Base-by-base conservation (phyloP, 306 rosid genomes). In the Cucurbita argyrosperma region DNA sequence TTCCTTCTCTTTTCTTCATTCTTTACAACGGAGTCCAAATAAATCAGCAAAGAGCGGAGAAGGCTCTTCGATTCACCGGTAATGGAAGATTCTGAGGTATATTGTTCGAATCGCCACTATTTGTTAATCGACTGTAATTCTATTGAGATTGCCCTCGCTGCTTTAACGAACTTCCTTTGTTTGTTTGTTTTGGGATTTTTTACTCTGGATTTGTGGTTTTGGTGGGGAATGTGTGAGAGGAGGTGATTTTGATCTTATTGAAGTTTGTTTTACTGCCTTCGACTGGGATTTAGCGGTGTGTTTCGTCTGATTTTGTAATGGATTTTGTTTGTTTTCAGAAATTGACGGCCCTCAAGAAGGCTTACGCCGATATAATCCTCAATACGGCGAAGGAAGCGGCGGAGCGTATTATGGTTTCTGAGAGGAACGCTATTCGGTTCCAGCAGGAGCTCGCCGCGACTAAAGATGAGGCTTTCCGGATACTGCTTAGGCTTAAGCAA, bases 311-410 rank as follows among this genome's bases (percentile, higher is more conserved):
- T 55, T 72, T 40, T 53, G 62, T 55, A 72, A 72, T 72, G 76
- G 76, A 52, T 26, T 61, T 46, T 8, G 30, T n/a, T 74, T 76
- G n/a, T 63, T 72, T 74, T 69, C 85, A 91, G 97, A 91, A 91
- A 84, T 78, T 88, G 87, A 84, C 83, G 81, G 92, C 96, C 13
- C 80, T 88, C 84, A 88, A 91, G 89, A 91, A 84, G 85, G 97
- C 92, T 0, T 91, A 91, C 58, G 96, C 92, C 43, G 96, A 91
- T 77, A 87, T 85, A 68, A 88, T 91, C 10, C 90, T 91, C 5
- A 86, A 91, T 74, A 88, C 92, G 64, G 96, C 96, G 10, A 91
- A 91, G 79, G 96, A 91, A 51, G 89, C 97, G 10, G 97, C 95
- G 67, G 89, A 89, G 62, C 86, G 97, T 4, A 82, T 91, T 52